Base-by-base conservation (phyloP, 2,329 filamentous ascomycete species). In the Microdochium bolleyi region DNA sequence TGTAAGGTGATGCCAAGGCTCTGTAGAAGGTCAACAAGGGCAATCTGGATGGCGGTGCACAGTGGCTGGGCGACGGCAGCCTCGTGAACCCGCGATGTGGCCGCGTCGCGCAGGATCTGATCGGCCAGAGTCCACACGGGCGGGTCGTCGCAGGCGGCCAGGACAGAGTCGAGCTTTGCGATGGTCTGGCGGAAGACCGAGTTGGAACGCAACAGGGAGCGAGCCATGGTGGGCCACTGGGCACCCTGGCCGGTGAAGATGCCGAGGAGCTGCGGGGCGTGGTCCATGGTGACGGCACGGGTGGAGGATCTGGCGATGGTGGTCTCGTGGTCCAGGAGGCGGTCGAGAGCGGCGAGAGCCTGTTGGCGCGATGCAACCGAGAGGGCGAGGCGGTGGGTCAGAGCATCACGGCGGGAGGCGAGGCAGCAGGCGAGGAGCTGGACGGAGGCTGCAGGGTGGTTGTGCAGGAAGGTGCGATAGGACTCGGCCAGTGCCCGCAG, bases 1-100 rank as follows among this genome's bases (percentile, higher is more conserved):
- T 54, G 37, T 5, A 72, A 66, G 0, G 51, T 48, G 19, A 77
- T 52, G 2, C 67, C 67, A 4, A 67, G 67, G 0, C 60, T 54
- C 0, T 52, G 52, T 9, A 68, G 56, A 1, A 64, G 52, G 8
- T 67, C 61, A 7, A 67, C 59, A 1, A 68, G 51, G 2, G 60
- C 54, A 2, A 66, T 54, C 51, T 68, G 61, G 0, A 69, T 32
- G 0, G 61, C 66, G 1, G 66, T 68, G 27, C 64, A 67, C 0
- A 66, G 54, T 0, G 67, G 63, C 34, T 69, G 67, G 2, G 65
- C 64, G 11, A 67, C 46, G 14, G 60, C 63, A 1, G 64, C 62
- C 8, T 62, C 51, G 19, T 56, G 46, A 2, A 66, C 50, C 2
- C 56, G 55, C 1, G 55, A 59, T 3, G 53, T 49, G 2, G 51